Percentiles rank a stretch among this genome's conserved stretches.
Conservation (phyloP, 345 rosid species). For the Moricandia arvensis region DNA sequence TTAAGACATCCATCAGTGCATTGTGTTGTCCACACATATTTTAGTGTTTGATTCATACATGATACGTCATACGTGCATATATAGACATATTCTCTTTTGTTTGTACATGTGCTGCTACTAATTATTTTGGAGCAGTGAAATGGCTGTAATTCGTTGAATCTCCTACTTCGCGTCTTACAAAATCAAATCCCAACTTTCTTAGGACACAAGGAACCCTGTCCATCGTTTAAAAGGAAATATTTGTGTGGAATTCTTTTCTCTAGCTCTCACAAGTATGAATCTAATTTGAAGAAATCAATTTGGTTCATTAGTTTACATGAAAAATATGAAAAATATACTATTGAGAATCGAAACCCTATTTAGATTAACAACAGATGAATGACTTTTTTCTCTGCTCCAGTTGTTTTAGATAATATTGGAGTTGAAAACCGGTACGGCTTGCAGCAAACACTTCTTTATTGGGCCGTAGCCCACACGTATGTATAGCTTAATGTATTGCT, state of each 20-base stretch:
- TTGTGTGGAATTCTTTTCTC: not conserved
- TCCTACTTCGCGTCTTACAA: slow-evolving; percentile 1
- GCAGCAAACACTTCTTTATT: not conserved
- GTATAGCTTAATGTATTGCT: too few species aligned
- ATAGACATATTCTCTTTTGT: not conserved
- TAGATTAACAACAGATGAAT: slow-evolving; percentile 4
- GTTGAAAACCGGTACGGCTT: slow-evolving; percentile 47
- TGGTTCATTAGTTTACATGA: slow-evolving; percentile 19
- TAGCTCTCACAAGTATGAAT: not conserved
- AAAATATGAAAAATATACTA: slow-evolving; percentile 8
- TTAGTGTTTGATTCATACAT: not conserved
- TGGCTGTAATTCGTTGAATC: slow-evolving; percentile 28
- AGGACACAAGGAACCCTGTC: slow-evolving; percentile 26
- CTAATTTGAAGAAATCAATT: not conserved
- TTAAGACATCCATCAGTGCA: not conserved
- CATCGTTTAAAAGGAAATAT: slow-evolving; percentile 4
- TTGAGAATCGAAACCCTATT: slow-evolving; percentile 20
- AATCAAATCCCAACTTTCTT: slow-evolving; percentile 29
- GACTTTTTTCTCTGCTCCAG: slow-evolving; percentile 8
- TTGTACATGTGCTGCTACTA: not conserved
- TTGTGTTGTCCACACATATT: slow-evolving; percentile 8
- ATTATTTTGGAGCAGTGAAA: slow-evolving; percentile 11
- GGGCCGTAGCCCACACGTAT: too few species aligned
- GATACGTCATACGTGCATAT: not conserved
- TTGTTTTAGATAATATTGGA: slow-evolving; percentile 49